Evolutionary conservation across 306 rosid genomes (phyloP).

Genomic region (Glycine latifolia): DNA sequence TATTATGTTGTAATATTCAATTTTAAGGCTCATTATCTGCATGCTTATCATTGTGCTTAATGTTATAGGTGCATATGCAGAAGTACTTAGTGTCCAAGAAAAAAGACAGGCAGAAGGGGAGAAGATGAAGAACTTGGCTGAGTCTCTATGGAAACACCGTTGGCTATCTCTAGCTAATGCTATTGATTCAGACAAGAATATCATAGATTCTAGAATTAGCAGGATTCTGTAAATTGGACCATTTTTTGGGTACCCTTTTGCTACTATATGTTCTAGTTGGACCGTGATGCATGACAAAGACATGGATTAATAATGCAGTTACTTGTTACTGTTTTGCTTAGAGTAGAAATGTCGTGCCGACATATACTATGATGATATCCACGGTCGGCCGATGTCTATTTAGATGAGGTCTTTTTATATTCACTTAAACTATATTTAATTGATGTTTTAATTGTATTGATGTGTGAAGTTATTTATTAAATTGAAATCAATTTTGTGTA

Average conservation of each 20-base stretch:
- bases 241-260: conserved; percentile 30
- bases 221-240: conserved; percentile 60
- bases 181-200: conserved; percentile 54
- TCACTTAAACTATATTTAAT: too few relatives aligned
- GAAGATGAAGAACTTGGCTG: conserved; percentile 66
- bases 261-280: conserved; percentile 18
- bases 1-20: not conserved
- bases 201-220: conserved; percentile 76
- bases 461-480: too few relatives aligned
- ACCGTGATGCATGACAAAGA: not conserved
- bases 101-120: conserved; percentile 81
- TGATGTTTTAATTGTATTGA: too few relatives aligned
- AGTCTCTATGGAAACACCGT: conserved; percentile 66
- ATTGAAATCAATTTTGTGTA: too few relatives aligned
- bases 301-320: not conserved
- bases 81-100: conserved; percentile 75
- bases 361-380: not conserved
- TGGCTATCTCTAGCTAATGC: conserved; percentile 77
- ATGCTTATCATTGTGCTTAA: conserved; percentile 7
- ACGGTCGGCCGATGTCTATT: not conserved
- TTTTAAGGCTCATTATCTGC: not conserved
- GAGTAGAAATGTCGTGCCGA: conserved; percentile 4
- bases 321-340: not conserved
- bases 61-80: conserved; percentile 77
- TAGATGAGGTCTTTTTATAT: not conserved